Conservation (phyloP, 345 rosid species). For the Aegle marmelos region DNA sequence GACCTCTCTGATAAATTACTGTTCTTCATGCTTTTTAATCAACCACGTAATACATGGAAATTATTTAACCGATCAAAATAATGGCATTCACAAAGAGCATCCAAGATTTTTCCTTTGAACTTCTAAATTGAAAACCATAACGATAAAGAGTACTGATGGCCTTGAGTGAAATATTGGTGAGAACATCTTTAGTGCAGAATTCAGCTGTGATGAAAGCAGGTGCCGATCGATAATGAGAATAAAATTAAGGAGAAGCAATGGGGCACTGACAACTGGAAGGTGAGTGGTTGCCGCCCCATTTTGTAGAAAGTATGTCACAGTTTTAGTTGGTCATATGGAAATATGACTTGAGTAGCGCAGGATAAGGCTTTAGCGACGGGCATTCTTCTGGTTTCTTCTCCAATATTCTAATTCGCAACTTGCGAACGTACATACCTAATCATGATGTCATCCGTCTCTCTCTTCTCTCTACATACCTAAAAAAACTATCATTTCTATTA, state of each 20-base stretch:
- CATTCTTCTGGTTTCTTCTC: conserved; percentile 5
- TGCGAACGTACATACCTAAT: conserved; percentile 1
- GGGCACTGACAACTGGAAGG: conserved; percentile 35
- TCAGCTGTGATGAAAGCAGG: not conserved
- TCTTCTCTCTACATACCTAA: no score
- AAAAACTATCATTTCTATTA: not conserved
- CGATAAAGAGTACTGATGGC: not conserved
- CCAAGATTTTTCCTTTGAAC: no score
- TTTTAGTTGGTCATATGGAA: not conserved
- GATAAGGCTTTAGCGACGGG: conserved; percentile 18
- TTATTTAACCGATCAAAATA: no score
- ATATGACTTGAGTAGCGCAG: not conserved
- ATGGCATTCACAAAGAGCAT: no score
- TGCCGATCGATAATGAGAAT: conserved; percentile 4
- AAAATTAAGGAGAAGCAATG: conserved; percentile 8
- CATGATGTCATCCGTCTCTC: not conserved
- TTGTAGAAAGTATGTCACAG: not conserved
- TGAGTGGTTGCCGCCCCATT: conserved; percentile 17
- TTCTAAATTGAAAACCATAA: no score
- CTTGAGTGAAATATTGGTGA: not conserved
- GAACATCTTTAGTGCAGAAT: not conserved
- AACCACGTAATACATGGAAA: no score
- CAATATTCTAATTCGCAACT: conserved; percentile 13
- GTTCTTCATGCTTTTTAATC: no score
- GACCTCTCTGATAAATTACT: no score